These are phyloP conservation scores for Ilex asprella DNA, from an alignment of 257 asterid species.

Conservation along the genomic window DNA sequence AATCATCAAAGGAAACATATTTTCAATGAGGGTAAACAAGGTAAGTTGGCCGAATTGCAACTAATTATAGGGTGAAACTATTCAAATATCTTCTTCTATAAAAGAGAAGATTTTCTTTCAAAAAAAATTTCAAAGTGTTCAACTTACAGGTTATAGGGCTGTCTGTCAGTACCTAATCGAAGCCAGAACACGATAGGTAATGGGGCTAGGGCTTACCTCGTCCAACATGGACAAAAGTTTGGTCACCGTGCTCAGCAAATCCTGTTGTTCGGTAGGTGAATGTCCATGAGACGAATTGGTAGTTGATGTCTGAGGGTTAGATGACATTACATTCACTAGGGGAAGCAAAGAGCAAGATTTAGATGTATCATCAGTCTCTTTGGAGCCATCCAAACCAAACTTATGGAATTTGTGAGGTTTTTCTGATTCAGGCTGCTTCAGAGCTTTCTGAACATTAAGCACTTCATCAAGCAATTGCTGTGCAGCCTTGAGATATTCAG, in stretches of 20 bases:
- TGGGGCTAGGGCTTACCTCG: conserved; percentile 35
- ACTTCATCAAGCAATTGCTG: conserved; percentile 60
- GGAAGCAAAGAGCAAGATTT: conserved; percentile 14
- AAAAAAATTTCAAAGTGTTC: too few relatives aligned
- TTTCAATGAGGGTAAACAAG: too few relatives aligned
- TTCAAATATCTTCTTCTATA: too few relatives aligned
- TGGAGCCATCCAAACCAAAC: conserved; percentile 21
- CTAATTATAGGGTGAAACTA: too few relatives aligned
- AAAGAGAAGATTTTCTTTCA: too few relatives aligned
- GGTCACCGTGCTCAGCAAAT: conserved; percentile 52
- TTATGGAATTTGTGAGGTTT: conserved; percentile 21
- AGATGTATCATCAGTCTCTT: conserved; percentile 25
- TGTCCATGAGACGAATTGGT: conserved; percentile 25
- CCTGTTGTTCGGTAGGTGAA: conserved; percentile 45
- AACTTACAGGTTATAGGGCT: too few relatives aligned
- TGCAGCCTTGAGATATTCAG: conserved; percentile 56
- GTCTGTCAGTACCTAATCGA: too few relatives aligned
- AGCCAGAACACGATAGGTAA: background rate
- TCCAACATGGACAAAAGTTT: conserved; percentile 52
- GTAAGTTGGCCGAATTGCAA: too few relatives aligned
- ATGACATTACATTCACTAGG: conserved; percentile 3
- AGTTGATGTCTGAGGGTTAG: conserved; percentile 25
- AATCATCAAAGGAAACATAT: too few relatives aligned
- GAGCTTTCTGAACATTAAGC: conserved; percentile 39
- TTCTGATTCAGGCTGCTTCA: conserved; percentile 18